These are phyloP conservation scores for Rusavskia elegans DNA, from an alignment of 495 filamentous ascomycete species.

Conservation along the genomic window DNA sequence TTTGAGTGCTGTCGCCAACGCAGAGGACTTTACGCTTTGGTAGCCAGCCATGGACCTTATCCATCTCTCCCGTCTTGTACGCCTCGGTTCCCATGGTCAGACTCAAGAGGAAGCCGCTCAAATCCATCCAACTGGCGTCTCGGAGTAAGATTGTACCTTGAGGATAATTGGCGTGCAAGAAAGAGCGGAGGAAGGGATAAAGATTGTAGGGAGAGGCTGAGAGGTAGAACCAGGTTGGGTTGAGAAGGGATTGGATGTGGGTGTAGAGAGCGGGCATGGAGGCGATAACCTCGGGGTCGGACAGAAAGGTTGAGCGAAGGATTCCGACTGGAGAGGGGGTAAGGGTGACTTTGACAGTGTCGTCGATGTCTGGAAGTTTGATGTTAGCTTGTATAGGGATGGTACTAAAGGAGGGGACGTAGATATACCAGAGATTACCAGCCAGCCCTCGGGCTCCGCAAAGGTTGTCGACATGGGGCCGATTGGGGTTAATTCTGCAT, in stretches of 20 bases:
- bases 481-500: constrained; percentile 23
- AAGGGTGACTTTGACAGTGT: constrained; percentile 85
- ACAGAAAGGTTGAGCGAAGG: constrained; percentile 50
- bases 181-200: constrained; percentile 64
- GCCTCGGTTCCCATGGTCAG: constrained; percentile 69
- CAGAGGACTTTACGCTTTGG: constrained; percentile 65
- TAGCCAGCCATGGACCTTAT: constrained; percentile 58
- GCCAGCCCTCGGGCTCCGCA: constrained; percentile 69
- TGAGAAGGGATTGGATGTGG: constrained; percentile 37
- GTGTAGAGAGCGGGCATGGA: constrained; percentile 79
- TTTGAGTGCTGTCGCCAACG: constrained; percentile 84
- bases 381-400: not conserved
- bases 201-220: constrained; percentile 92
- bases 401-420: not conserved
- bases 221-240: constrained; percentile 77
- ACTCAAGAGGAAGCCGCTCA: constrained; percentile 58
- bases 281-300: constrained; percentile 47
- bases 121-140: constrained; percentile 75
- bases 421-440: constrained; percentile 53
- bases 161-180: constrained; percentile 54
- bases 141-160: constrained; percentile 70
- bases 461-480: constrained; percentile 50
- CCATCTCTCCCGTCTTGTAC: constrained; percentile 74
- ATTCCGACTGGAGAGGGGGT: constrained; percentile 56
- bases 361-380: constrained; percentile 56